Base-by-base conservation (phyloP, 1,284 basidiomycete genomes). In the Cutaneotrichosporon sp. region DNA sequence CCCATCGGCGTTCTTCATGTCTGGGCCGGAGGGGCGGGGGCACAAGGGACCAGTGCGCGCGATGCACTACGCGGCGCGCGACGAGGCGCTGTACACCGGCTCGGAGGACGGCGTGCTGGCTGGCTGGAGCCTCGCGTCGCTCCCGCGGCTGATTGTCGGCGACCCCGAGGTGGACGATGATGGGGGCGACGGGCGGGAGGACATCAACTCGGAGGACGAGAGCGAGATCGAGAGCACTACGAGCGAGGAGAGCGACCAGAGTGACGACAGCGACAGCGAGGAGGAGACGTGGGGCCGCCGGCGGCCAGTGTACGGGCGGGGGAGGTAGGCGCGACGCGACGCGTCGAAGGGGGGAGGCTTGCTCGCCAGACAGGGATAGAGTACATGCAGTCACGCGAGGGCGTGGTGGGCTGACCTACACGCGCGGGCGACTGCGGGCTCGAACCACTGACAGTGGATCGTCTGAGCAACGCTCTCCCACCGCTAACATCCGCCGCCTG, bases 31-130 rank as follows among this genome's bases (percentile, higher is more conserved):
- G 3, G 54, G 63, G 14, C 47, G 74, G 14, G 77, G 77, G 7
- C 80, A 80, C 66, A 72, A 74, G 60, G 79, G 79, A 64, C 78
- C 80, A 27, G 72, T 81, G 46, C 70, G 78, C n/a, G 67, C 70
- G 33, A 55, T 80, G 49, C 76, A 73, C 60, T 76, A 80, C 64
- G 76, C 78, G 50, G 25, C 69, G 13, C n/a, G 57, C 14, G 76
- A 76, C 58, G 72, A 78, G 58, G 78, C 74, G 10, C 56, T 81
- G 7, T 81, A 79, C 67, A 80, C 79, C 1, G 80, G 80, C 1
- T 77, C 73, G 6, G 79, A 80, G 67, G 79, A 80, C 60, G 77
- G 77, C 10, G 72, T 80, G 4, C 67, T 81, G 11, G 75, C 74
- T 16, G 77, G 79, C 10, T 81, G 79, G 78, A 72, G 69, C n/a